These are phyloP conservation scores for Metschnikowia gelsemii DNA, from an alignment of 805 yeast species.

Conservation along the genomic window DNA sequence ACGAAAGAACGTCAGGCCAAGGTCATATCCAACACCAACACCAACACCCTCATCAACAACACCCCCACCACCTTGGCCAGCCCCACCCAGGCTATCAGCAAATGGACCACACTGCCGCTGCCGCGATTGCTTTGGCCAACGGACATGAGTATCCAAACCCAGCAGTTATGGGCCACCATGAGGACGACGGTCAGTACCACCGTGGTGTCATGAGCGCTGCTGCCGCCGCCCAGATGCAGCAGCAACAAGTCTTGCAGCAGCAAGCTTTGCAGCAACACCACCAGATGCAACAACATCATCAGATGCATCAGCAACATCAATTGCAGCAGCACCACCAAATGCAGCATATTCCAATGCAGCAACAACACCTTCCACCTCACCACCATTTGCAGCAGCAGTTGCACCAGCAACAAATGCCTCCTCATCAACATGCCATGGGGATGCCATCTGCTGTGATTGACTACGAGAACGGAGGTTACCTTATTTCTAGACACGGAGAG, in stretches of 20 bases:
- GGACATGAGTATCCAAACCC: constrained; percentile 23
- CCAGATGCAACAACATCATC: constrained; percentile 21
- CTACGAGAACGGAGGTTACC: constrained; percentile 23
- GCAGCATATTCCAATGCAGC: constrained; percentile 22
- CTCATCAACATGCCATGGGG: constrained; percentile 22
- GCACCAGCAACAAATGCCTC: constrained; percentile 24
- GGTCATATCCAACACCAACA: constrained; percentile 14
- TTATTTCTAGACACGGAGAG: constrained; percentile 23
- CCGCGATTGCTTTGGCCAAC: constrained; percentile 24
- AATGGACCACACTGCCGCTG: constrained; percentile 25
- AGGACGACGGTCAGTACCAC: constrained; percentile 21
- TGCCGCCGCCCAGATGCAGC: constrained; percentile 21
- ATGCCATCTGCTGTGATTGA: constrained; percentile 22
- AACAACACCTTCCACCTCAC: constrained; percentile 20
- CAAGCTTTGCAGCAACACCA: constrained; percentile 21
- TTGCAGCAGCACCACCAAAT: constrained; percentile 16
- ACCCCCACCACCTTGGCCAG: constrained; percentile 20
- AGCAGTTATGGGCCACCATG: constrained; percentile 23
- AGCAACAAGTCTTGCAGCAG: constrained; percentile 20
- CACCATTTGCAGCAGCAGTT: constrained; percentile 23
- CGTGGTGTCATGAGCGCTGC: constrained; percentile 21
- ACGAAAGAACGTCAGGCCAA: constrained; percentile 20
- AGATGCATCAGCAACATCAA: constrained; percentile 19
- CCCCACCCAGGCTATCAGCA: constrained; percentile 22
- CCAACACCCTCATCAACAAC: constrained; percentile 10